Conservation (phyloP, 768 basidiomycete species). For the Xerocomellus amylosporus region DNA sequence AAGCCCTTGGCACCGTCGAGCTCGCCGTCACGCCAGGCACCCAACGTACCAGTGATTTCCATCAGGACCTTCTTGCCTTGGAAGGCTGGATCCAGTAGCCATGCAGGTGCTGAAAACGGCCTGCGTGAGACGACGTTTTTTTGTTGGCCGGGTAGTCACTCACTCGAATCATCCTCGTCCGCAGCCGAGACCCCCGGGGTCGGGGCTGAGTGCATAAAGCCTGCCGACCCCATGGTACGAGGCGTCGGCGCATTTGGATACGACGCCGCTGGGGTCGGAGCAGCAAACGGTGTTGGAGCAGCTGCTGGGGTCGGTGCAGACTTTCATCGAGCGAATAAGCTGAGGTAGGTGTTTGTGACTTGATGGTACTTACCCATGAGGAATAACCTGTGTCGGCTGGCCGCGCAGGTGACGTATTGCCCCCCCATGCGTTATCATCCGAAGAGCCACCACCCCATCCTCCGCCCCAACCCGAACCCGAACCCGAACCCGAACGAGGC, state of each 20-base stretch:
- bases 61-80: slow-evolving; percentile 29
- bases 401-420: slow-evolving; percentile 31
- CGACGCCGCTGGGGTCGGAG: slow-evolving; percentile 28
- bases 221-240: slow-evolving; percentile 25
- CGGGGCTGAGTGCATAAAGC: slow-evolving; percentile 28
- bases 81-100: slow-evolving; percentile 30
- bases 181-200: slow-evolving; percentile 28
- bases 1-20: slow-evolving; percentile 28
- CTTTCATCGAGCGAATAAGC: slow-evolving; percentile 16
- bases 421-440: slow-evolving; percentile 30
- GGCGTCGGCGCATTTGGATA: slow-evolving; percentile 35
- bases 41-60: slow-evolving; percentile 27
- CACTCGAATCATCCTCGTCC: slow-evolving; percentile 31
- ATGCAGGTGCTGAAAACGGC: slow-evolving; percentile 21
- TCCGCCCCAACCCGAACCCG: slow-evolving; percentile 34
- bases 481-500: slow-evolving; percentile 36
- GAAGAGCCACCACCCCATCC: slow-evolving; percentile 24
- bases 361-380: slow-evolving; percentile 32
- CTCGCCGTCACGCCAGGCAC: slow-evolving; percentile 30
- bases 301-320: slow-evolving; percentile 39
- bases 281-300: slow-evolving; percentile 39
- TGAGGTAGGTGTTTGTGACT: slow-evolving; percentile 16
- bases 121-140: slow-evolving; percentile 20
- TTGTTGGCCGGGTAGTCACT: slow-evolving; percentile 9
- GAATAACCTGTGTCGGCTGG: slow-evolving; percentile 32